phyloP scores from a whole-genome alignment of 164 flowering plant species.

The Platanus orientalis region DNA sequence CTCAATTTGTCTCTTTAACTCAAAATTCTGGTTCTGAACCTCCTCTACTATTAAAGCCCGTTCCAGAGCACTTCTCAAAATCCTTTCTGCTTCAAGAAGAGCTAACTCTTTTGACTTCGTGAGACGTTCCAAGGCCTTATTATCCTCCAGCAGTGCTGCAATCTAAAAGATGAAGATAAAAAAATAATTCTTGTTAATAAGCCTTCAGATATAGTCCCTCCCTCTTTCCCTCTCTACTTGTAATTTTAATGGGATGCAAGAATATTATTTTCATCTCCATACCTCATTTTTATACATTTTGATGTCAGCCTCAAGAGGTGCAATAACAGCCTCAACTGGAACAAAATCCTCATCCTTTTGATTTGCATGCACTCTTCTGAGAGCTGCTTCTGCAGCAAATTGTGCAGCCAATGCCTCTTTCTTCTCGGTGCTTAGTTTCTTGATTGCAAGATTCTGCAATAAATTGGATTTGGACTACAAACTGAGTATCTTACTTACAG shows the following conservation, averaged over 20 bases:
- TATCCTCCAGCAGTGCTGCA: slow-evolving; percentile 67
- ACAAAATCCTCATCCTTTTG: slow-evolving; percentile 62
- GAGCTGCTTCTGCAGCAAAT: slow-evolving; percentile 86
- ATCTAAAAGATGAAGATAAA: slow-evolving; percentile 34
- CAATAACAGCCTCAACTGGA: slow-evolving; percentile 63
- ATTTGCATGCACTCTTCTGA: slow-evolving; percentile 68
- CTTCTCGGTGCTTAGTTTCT: slow-evolving; percentile 59
- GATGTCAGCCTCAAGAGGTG: slow-evolving; percentile 84
- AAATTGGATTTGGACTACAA: background rate
- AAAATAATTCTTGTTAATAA: background rate
- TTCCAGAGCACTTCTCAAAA: slow-evolving; percentile 78
- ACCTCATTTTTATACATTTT: slow-evolving; percentile 80
- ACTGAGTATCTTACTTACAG: slow-evolving; percentile 1
- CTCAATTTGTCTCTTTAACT: slow-evolving; percentile 81
- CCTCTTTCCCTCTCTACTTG: background rate
- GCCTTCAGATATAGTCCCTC: background rate
- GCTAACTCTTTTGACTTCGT: slow-evolving; percentile 81
- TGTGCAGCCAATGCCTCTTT: slow-evolving; percentile 90
- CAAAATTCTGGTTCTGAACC: slow-evolving; percentile 81
- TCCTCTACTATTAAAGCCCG: slow-evolving; percentile 89
- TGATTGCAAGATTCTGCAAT: slow-evolving; percentile 75
- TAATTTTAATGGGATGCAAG: too few relatives aligned
- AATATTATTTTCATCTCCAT: background rate
- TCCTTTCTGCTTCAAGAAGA: slow-evolving; percentile 80
- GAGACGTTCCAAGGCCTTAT: slow-evolving; percentile 75